Conservation (phyloP, 345 rosid species). For the Crucihimalaya himalaica region DNA sequence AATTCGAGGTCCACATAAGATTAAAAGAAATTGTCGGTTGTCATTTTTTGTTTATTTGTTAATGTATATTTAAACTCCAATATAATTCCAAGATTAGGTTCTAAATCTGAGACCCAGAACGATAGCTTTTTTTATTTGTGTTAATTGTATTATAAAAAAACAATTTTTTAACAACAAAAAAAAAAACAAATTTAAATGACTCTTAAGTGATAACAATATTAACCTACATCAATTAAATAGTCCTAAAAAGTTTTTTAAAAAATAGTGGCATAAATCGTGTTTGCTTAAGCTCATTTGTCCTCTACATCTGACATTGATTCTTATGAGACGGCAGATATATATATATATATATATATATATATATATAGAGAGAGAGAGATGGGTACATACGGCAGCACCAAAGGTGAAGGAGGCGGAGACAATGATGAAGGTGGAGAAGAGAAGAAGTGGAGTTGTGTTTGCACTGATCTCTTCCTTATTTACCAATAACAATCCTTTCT, state of each 20-base stretch:
- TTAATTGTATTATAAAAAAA: background rate
- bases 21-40: background rate
- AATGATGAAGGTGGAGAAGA: slow-evolving; percentile 56
- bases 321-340: too few species aligned
- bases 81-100: background rate
- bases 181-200: background rate
- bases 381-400: slow-evolving; percentile 50
- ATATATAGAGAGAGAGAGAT: background rate
- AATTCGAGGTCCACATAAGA: background rate
- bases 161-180: background rate
- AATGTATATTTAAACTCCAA: background rate
- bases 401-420: slow-evolving; percentile 52
- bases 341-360: too few species aligned
- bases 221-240: background rate
- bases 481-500: slow-evolving; percentile 30
- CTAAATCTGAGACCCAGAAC: background rate
- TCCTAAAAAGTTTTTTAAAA: background rate
- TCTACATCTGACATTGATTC: background rate
- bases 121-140: background rate
- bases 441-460: slow-evolving; percentile 27
- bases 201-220: background rate
- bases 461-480: slow-evolving; percentile 4
- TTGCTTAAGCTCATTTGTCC: background rate
- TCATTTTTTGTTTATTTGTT: too few species aligned
- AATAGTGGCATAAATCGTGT: background rate